Evolutionary conservation across 495 filamentous ascomycete genomes (phyloP).

Genomic region (Apodospora peruviana): DNA sequence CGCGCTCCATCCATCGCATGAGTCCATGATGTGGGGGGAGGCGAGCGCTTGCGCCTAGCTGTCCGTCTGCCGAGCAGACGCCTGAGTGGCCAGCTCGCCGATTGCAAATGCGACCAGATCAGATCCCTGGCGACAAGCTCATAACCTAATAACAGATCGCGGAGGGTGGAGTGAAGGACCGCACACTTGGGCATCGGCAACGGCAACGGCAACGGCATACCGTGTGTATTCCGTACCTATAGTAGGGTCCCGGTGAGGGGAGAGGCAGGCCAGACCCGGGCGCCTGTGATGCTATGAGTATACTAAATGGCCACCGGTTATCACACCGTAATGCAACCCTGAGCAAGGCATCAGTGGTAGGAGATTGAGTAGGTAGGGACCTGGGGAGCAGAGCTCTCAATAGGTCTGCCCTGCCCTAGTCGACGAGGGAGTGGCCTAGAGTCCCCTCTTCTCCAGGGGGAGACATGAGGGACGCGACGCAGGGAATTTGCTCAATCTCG

Average conservation of each 20-base stretch:
- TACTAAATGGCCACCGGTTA: no score
- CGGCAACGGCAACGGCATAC: not conserved
- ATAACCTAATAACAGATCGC: not conserved
- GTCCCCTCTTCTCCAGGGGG: no score
- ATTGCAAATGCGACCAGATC: constrained; percentile 5
- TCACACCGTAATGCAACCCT: not conserved
- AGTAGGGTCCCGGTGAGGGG: no score
- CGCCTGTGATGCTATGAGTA: not conserved
- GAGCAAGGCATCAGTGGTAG: not conserved
- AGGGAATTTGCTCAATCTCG: no score
- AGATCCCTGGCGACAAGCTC: not conserved
- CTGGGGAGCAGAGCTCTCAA: not conserved
- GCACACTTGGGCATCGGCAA: not conserved
- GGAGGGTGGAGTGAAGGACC: not conserved
- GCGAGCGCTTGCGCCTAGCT: constrained; percentile 19
- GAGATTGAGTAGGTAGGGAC: not conserved
- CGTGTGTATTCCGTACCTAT: no score
- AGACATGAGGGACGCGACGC: no score
- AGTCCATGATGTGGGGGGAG: constrained; percentile 20
- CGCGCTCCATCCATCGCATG: not conserved
- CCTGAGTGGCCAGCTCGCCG: constrained; percentile 6
- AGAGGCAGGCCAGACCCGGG: not conserved
- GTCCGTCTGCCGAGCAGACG: not conserved
- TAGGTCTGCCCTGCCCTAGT: no score
- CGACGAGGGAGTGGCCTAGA: no score